These are phyloP conservation scores for Fraxinus platypoda DNA, from an alignment of 305 asterid species.

Conservation along the genomic window DNA sequence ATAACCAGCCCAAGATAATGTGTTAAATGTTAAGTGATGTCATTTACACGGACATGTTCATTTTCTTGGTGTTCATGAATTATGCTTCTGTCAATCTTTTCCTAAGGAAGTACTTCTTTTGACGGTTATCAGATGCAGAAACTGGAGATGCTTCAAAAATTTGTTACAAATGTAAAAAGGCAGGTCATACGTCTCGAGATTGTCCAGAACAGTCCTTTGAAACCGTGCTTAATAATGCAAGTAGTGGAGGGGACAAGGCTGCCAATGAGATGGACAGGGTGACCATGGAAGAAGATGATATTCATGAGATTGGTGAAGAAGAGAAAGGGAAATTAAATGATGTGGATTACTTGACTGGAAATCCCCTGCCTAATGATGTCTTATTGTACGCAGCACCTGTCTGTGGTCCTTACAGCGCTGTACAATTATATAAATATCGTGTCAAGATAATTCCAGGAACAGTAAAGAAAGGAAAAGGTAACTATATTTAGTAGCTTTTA, in stretches of 20 bases:
- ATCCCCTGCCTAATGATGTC: constrained; percentile 69
- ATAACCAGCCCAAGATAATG: neutral
- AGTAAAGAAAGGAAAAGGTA: constrained; percentile 94
- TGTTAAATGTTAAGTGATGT: neutral
- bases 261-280: constrained; percentile 57
- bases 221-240: constrained; percentile 34
- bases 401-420: constrained; percentile 84
- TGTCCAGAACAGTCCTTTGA: constrained; percentile 75
- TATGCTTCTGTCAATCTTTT: constrained; percentile 9
- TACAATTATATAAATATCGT: constrained; percentile 85
- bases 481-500: neutral
- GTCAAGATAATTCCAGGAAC: constrained; percentile 94
- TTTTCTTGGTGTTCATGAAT: neutral
- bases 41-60: neutral
- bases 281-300: constrained; percentile 91
- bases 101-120: constrained; percentile 1
- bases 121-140: constrained; percentile 30
- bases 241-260: constrained; percentile 25
- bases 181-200: constrained; percentile 82
- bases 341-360: constrained; percentile 91
- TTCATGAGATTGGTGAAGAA: constrained; percentile 94
- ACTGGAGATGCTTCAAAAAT: constrained; percentile 65
- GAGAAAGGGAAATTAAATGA: constrained; percentile 84
- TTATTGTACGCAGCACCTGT: constrained; percentile 85
- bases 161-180: constrained; percentile 88